Evolutionary conservation across 73 alveolate species (phyloP).

Genomic region (Diophrys appendiculata): DNA sequence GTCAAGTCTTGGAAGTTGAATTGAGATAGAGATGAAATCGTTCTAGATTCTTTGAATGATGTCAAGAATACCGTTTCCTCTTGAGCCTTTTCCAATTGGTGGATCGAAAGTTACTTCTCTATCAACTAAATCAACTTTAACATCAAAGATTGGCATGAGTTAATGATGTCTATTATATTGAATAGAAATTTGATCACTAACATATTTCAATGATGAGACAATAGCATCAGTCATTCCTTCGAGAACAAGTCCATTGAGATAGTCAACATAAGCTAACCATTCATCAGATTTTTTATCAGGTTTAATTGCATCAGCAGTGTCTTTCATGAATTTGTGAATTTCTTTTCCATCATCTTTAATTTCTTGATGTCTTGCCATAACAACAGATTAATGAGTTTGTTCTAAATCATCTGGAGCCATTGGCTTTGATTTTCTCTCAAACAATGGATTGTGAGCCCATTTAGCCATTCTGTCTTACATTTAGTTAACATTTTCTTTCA

Average conservation of each 20-base stretch:
- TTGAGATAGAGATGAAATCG: slow-evolving; percentile 89
- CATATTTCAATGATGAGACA: slow-evolving; percentile 57
- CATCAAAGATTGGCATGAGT: slow-evolving; percentile 82
- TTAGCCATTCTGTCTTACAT: slow-evolving; percentile 72
- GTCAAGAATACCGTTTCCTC: slow-evolving; percentile 88
- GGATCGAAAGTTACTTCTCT: slow-evolving; percentile 75
- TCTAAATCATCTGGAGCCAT: slow-evolving; percentile 96
- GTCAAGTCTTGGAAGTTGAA: slow-evolving; percentile 92
- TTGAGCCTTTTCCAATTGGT: slow-evolving; percentile 75
- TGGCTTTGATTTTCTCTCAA: slow-evolving; percentile 91
- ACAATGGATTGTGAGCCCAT: slow-evolving; percentile 74
- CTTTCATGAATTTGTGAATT: slow-evolving; percentile 82
- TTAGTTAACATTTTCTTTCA: slow-evolving; percentile 77
- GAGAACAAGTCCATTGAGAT: slow-evolving; percentile 78
- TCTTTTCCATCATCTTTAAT: slow-evolving; percentile 82
- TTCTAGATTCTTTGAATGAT: slow-evolving; percentile 89
- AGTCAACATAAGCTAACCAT: slow-evolving; percentile 83
- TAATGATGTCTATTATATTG: slow-evolving; percentile 68
- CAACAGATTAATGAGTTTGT: slow-evolving; percentile 79
- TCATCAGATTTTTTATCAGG: slow-evolving; percentile 76
- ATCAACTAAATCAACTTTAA: slow-evolving; percentile 75
- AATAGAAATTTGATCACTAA: slow-evolving; percentile 68
- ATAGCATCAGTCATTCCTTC: slow-evolving; percentile 84
- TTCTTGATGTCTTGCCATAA: slow-evolving; percentile 63
- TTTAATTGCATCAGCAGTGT: slow-evolving; percentile 83